Base-by-base conservation (phyloP, 306 rosid genomes). In the Citrullus mucosospermus region DNA sequence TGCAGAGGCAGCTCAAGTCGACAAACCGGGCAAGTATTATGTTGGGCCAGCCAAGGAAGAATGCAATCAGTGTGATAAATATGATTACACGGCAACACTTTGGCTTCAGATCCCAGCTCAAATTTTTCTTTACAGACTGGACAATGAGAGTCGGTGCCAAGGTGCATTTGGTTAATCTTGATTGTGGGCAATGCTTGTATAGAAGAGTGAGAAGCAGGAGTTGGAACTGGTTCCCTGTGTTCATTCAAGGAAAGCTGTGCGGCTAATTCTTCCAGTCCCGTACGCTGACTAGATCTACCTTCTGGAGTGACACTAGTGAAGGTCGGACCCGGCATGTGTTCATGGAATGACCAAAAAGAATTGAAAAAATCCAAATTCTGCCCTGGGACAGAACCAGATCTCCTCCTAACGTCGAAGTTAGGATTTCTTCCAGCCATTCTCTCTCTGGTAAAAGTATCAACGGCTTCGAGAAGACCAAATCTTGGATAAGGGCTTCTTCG, bases 11-110 rank as follows among this genome's bases (percentile, higher is more conserved):
- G 82, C 86, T 92, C 96, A 55, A 88, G 80, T 32, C 96, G 92
- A 80, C 97, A 92, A 50, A 92, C 96, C 54, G 97, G 97, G 68
- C 97, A 92, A 1, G 97, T 88, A 82, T 92, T 90, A 75, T 88
- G 96, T 82, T 80, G 89, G 80, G 80, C 88, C 86, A 90, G 80
- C 97, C 97, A 92, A 78, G 97, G 93, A 67, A 90, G 78, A 41
- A 92, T 89, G 78, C 97, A 90, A 62, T 90, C 97, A 46, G 91
- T 78, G 85, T 92, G 97, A 88, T 92, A 92, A 6, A 92, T 87
- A 79, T 92, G 97, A 83, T 88, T 84, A 67, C 96, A 92, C 4
- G 97, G 97, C 97, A 92, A 89, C 83, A 81, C 85, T 76, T 91
- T 88, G 14, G 96, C 97, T 80, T 89, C 90, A 17, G 87, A 79